Evolutionary conservation across 176 grass and related monocot species (phyloP), one percentile per base, ranked within the genome.

Genomic region (Juncus effusus): DNA sequence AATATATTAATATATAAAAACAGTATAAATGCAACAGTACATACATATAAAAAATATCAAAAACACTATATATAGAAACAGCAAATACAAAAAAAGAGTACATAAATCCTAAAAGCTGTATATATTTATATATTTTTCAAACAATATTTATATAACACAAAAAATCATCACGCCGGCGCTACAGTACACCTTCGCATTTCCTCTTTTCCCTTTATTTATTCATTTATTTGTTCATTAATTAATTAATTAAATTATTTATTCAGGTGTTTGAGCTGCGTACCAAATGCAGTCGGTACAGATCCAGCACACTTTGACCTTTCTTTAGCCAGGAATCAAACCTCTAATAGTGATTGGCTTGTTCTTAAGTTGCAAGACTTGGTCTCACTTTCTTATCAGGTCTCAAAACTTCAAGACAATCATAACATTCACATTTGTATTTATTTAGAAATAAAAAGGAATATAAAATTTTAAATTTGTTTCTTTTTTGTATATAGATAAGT

Each of bases 341-440:
- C 77, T 60, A 70, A 81, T 57, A 63, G 69, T 82, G 88, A 97
- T 69, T 97, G 80, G 93, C 93, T 97, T 38, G 83, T 97, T 73
- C 78, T 97, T 77, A 91, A 97, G 65, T 79, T 97, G 61, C 93
- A 97, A 66, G 93, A 97, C 38, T 74, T 97, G 68, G 75, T 97
- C 11, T 89, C 93, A 54, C 82, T 97, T 80, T 92, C 93, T 57
- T 97, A 92, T 75, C 93, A 97, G 92, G 92, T 96, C 42, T 13
- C 59, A 6, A 36, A 16, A 61, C 13, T n/a, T 19, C 13, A 61
- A 61, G 13, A 28, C 52, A 47, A 47, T 9, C 44, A 47, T 9
- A 47, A 2, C 44, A 11, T 13, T 11, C 52, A 47, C 44, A 47
- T 47, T 47, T 47, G 2, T 47, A 47, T 47, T 47, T 47, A 6